phyloP scores from a whole-genome alignment of 2,329 filamentous ascomycete genomes.

The Exophiala spinifera region DNA sequence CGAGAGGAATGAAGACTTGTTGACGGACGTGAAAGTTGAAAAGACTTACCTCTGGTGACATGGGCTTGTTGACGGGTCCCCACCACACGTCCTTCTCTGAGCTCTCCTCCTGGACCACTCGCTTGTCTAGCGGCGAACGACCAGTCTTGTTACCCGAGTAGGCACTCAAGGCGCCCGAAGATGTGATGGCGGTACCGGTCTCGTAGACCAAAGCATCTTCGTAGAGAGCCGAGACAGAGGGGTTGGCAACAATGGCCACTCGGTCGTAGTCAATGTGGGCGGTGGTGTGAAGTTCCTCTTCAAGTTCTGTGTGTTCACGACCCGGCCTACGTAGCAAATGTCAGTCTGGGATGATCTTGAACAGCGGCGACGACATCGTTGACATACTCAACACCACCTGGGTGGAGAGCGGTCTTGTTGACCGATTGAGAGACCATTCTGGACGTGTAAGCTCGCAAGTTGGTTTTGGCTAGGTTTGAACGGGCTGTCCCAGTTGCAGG shows the following conservation, averaged over 20 bases:
- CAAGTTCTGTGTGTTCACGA: conserved; percentile 89
- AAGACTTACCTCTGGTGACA: conserved; percentile 83
- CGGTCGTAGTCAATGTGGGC: conserved; percentile 99
- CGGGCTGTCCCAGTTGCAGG: conserved; percentile 26
- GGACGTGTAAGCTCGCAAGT: conserved; percentile 23
- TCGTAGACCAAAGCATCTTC: conserved; percentile 98
- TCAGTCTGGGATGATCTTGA: conserved; percentile 15
- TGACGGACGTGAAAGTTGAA: conserved; percentile 14
- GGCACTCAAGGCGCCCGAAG: conserved; percentile 87
- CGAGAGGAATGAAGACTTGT: conserved; percentile 19
- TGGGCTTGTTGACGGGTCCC: conserved; percentile 99
- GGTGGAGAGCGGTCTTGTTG: conserved; percentile 92
- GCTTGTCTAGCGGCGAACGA: conserved; percentile 94
- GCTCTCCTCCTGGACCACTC: conserved; percentile 85
- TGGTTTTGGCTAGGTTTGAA: conserved; percentile 26
- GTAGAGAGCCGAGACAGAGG: conserved; percentile 91
- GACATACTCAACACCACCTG: conserved; percentile 82
- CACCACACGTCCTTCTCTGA: conserved; percentile 96
- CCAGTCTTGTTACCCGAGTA: conserved; percentile 99
- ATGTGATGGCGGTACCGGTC: conserved; percentile 94
- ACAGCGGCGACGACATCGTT: conserved; percentile 1
- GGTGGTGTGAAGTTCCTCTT: conserved; percentile 95
- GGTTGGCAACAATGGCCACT: conserved; percentile 95
- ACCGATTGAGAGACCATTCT: conserved; percentile 57
- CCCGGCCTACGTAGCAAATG: conserved; percentile 54